Evolutionary conservation across 108 stramenopile genomes (phyloP).

Genomic region (Aurantiochytrium sp.): DNA sequence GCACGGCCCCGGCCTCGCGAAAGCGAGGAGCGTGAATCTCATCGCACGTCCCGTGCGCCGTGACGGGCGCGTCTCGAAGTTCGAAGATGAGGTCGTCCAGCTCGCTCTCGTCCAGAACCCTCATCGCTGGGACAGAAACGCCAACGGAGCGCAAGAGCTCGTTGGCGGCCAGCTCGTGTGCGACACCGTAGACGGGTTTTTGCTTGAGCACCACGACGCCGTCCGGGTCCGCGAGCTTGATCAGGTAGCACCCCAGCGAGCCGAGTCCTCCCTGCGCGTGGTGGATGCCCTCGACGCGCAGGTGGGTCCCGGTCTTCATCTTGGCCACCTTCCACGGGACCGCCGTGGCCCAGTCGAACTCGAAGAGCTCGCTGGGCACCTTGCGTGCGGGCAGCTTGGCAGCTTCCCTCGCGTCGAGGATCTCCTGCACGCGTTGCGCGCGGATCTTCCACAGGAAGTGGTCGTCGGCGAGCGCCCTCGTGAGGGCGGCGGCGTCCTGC

Average conservation of each 20-base stretch:
- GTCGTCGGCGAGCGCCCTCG: not conserved
- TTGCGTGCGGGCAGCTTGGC: not conserved
- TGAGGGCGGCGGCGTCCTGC: not conserved
- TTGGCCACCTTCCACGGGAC: not conserved
- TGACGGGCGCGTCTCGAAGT: not conserved
- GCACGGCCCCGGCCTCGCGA: not conserved
- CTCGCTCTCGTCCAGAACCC: not conserved
- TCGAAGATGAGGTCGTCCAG: not conserved
- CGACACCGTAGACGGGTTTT: not conserved
- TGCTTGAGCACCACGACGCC: not conserved
- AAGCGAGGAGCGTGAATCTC: not conserved
- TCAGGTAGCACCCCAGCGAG: not conserved
- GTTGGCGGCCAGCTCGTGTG: not conserved
- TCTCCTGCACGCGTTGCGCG: not conserved
- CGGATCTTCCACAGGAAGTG: not conserved
- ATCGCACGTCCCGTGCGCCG: not conserved
- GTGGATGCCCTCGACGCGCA: not conserved
- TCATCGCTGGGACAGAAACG: not conserved
- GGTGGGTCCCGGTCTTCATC: not conserved
- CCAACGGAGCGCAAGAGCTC: not conserved
- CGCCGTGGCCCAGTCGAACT: not conserved
- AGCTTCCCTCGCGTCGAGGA: not conserved
- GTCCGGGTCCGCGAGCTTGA: not conserved
- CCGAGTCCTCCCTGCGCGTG: not conserved
- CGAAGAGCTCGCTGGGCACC: not conserved